A percentile compares a stretch with the other conserved stretches of the same genome.
Conservation (phyloP, 139 green algal species). For the Coccomyxa sp. region DNA sequence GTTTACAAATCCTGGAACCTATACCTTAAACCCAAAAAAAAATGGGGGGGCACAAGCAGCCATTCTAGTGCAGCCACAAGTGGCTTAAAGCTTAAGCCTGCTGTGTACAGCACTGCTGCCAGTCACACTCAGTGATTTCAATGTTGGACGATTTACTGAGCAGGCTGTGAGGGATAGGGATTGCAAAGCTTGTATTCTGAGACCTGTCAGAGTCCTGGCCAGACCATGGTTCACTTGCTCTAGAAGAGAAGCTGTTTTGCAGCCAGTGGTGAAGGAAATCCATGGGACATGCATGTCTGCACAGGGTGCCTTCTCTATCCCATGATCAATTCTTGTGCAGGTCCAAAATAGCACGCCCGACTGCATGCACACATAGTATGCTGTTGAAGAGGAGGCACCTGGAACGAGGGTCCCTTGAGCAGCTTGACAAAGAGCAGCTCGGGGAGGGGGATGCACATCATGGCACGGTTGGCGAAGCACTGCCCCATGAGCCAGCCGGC, state of each 20-base stretch:
- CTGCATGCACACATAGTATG: background rate
- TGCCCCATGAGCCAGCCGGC: slow-evolving; percentile 56
- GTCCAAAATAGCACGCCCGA: background rate
- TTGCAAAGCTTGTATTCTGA: too few relatives aligned
- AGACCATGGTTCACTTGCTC: background rate
- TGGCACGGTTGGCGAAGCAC: slow-evolving; percentile 33
- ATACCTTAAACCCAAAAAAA: background rate
- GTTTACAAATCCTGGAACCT: background rate
- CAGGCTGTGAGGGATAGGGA: too few relatives aligned
- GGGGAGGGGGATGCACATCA: slow-evolving; percentile 34
- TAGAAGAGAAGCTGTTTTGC: background rate
- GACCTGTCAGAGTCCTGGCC: background rate
- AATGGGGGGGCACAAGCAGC: background rate
- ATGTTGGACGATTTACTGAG: too few relatives aligned
- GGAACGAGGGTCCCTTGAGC: slow-evolving; percentile 13
- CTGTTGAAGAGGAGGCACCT: background rate
- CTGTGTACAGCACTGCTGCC: background rate
- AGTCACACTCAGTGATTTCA: background rate
- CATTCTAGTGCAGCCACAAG: background rate
- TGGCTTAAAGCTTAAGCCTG: background rate
- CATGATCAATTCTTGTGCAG: background rate
- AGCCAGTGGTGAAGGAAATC: background rate
- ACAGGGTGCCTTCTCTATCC: background rate
- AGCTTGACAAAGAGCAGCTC: slow-evolving; percentile 38
- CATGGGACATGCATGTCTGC: background rate